A percentile compares a stretch with the other conserved stretches of the same genome.
Evolutionary conservation across 139 green algal species (phyloP).

Genomic region (Micractinium sp.): DNA sequence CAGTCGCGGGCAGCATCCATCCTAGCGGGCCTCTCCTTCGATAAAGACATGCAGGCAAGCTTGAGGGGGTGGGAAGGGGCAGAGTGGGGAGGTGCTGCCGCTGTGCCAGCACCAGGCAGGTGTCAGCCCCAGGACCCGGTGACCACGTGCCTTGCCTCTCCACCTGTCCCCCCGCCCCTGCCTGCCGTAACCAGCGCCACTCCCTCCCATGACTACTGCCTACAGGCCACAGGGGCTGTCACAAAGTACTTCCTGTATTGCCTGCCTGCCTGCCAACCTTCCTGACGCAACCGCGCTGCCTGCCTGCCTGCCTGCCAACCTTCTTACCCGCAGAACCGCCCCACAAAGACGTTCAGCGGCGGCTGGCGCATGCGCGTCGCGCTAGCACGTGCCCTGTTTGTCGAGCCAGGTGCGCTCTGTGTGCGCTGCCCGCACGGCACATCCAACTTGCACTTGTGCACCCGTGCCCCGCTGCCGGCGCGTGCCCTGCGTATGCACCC

Average conservation of each 20-base stretch:
- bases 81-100: too few species aligned
- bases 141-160: too few species aligned
- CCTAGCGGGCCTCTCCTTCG: slow-evolving; percentile 84
- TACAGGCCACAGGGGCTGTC: background rate
- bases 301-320: background rate
- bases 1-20: slow-evolving; percentile 80
- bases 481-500: too few species aligned
- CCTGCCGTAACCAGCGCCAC: too few species aligned
- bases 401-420: slow-evolving; percentile 50
- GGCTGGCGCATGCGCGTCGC: slow-evolving; percentile 89
- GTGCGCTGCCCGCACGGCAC: too few species aligned
- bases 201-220: background rate
- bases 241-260: too few species aligned
- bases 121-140: background rate
- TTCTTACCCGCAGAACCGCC: slow-evolving; percentile 10
- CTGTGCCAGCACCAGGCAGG: background rate
- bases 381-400: slow-evolving; percentile 83
- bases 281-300: background rate
- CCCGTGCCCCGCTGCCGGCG: too few species aligned
- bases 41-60: slow-evolving; percentile 66
- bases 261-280: background rate
- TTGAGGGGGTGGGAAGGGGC: background rate
- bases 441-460: too few species aligned
- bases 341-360: slow-evolving; percentile 79
- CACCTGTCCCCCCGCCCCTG: too few species aligned